phyloP scores from a whole-genome alignment of 192 early-diverging fungal species.

The Chytriomyces confervae region DNA sequence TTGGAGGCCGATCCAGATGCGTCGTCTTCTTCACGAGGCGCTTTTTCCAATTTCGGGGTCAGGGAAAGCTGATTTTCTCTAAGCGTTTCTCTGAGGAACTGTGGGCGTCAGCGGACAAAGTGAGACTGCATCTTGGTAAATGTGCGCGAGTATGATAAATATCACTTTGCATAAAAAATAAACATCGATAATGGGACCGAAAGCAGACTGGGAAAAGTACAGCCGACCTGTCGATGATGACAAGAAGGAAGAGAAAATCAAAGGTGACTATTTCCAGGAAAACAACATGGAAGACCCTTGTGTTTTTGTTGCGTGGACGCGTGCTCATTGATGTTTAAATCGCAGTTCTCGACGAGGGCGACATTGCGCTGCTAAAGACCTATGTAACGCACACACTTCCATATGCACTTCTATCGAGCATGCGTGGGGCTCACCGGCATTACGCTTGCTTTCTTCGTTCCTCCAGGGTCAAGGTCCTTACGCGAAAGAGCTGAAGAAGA shows the following conservation, averaged over 20 bases:
- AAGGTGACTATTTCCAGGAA: slow-evolving; percentile 39
- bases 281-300: background rate
- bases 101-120: too few relatives aligned
- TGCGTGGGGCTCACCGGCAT: background rate
- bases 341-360: slow-evolving; percentile 84
- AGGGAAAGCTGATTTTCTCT: background rate
- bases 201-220: slow-evolving; percentile 98
- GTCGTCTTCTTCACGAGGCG: slow-evolving; percentile 33
- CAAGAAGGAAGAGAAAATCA: slow-evolving; percentile 87
- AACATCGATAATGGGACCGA: slow-evolving; percentile 72
- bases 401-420: background rate
- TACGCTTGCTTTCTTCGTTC: background rate
- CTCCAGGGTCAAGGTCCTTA: slow-evolving; percentile 95
- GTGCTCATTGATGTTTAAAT: background rate
- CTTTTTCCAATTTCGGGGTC: background rate
- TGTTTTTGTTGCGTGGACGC: too few relatives aligned
- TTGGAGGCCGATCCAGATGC: slow-evolving; percentile 29
- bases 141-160: slow-evolving; percentile 11
- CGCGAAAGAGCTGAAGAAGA: slow-evolving; percentile 90
- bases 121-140: background rate
- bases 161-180: slow-evolving; percentile 16
- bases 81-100: background rate
- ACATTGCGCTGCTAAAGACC: slow-evolving; percentile 90
- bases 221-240: slow-evolving; percentile 78
- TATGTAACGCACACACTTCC: slow-evolving; percentile 68